Base-by-base conservation (phyloP, 176 grass and related monocot genomes). In the Raddia distichophylla region DNA sequence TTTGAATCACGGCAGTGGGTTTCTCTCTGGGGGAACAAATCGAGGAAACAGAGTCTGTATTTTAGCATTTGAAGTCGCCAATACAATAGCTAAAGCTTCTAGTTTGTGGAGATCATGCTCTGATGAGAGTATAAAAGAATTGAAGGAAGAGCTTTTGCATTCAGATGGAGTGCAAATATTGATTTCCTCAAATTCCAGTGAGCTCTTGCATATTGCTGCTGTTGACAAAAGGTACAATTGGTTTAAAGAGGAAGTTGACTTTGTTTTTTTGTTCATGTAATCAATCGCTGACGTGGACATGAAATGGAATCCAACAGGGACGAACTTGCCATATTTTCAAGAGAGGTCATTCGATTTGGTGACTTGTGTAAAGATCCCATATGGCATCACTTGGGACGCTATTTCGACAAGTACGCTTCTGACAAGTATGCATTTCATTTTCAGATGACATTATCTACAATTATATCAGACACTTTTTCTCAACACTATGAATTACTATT, bases 341-440 rank as follows among this genome's bases (percentile, higher is more conserved):
- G 79, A 83, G 95, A 98, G 93, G 95, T 98, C 27, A 91, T 95
- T 81, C 82, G 95, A 75, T 98, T 98, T 80, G 95, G 95, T 54
- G 48, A 95, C 67, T 86, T 98, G 27, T 95, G 92, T 75, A 98
- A 95, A 87, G 93, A 98, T 69, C 95, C 95, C 56, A 85, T 84
- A 69, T 98, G 95, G 95, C 95, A 98, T 82, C 89, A 95, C 74
- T 84, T 98, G 58, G 90, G 90, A 63, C 95, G 93, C 67, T 98
- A 93, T 84, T 98, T 98, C 8, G 75, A 93, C 20, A 94, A 98
- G 88, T 98, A 95, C 48, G 80, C 63, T 46, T 79, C 70, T 71
- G 59, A 94, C 60, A 87, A 80, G 53, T 91, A 64, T 85, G 66
- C 69, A 42, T 83, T 47, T 75, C 40, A 8, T 80, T 78, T 58